phyloP scores from a whole-genome alignment of 2,329 filamentous ascomycete genomes.

The Alternaria triticina region DNA sequence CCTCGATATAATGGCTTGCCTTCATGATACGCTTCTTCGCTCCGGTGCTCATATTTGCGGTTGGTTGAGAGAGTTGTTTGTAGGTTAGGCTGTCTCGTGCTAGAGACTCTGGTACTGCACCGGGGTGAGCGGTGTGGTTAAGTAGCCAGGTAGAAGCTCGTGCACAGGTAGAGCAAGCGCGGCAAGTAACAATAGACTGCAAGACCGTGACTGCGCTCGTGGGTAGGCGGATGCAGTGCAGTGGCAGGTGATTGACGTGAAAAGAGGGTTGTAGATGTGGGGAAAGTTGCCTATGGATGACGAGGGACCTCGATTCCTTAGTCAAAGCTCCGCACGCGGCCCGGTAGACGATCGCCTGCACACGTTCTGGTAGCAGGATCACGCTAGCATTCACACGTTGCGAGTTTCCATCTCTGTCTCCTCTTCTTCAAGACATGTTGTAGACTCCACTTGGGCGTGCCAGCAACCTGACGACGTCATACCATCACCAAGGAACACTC shows the following conservation, averaged over 20 bases:
- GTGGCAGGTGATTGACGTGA: conserved; percentile 5
- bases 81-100: conserved; percentile 8
- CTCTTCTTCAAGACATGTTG: no score
- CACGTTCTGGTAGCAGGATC: conserved; percentile 2
- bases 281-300: conserved; percentile 20
- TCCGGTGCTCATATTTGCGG: conserved; percentile 44
- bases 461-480: conserved; percentile 13
- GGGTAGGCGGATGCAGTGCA: not conserved
- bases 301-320: conserved; percentile 15
- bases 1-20: conserved; percentile 32
- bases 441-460: not conserved
- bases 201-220: conserved; percentile 4
- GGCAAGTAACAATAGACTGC: not conserved
- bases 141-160: not conserved
- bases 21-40: conserved; percentile 57
- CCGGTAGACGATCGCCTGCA: conserved; percentile 11
- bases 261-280: conserved; percentile 18
- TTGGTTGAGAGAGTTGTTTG: not conserved
- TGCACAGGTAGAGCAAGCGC: not conserved
- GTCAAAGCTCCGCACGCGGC: conserved; percentile 20
- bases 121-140: not conserved
- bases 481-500: not conserved
- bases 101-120: conserved; percentile 8
- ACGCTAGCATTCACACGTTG: conserved; percentile 6
- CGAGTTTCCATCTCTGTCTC: not conserved